Percentiles rank a stretch among this genome's conserved stretches.
Evolutionary conservation across 345 rosid species (phyloP).

Genomic region (Eucalyptus viminalis): DNA sequence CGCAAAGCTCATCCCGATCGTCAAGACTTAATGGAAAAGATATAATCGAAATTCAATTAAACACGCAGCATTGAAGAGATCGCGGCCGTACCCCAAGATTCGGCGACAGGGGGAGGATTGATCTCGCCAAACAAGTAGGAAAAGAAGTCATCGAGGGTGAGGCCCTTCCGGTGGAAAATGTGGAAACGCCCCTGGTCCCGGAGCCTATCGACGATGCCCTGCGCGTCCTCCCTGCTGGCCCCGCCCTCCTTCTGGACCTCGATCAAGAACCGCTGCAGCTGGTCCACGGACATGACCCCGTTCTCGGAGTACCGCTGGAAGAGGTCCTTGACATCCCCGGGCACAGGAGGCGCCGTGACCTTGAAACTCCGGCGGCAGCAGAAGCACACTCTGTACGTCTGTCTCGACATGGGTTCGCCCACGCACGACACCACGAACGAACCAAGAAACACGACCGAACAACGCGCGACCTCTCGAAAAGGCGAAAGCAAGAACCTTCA

Average conservation of each 20-base stretch:
- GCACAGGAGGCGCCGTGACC: constrained; percentile 21
- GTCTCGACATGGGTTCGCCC: not conserved
- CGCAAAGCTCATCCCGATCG: not conserved
- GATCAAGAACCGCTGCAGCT: constrained; percentile 30
- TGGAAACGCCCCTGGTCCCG: constrained; percentile 20
- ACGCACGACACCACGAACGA: not conserved
- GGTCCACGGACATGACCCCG: constrained; percentile 25
- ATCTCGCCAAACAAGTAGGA: constrained; percentile 37
- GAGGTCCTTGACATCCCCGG: constrained; percentile 20
- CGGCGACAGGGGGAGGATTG: constrained; percentile 15
- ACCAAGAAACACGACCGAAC: not conserved
- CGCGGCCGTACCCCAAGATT: constrained; percentile 11
- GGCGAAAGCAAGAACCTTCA: not conserved
- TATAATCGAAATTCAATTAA: not conserved
- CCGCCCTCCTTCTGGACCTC: constrained; percentile 25
- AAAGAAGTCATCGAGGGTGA: constrained; percentile 41
- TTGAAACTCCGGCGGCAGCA: constrained; percentile 45
- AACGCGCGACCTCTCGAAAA: not conserved
- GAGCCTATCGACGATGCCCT: constrained; percentile 30
- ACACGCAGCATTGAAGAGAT: not conserved
- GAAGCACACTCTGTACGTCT: constrained; percentile 39
- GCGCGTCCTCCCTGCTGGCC: constrained; percentile 29
- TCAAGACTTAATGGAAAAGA: not conserved
- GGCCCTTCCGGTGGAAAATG: constrained; percentile 34
- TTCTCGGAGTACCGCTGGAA: constrained; percentile 20